Percentiles rank a stretch among this genome's conserved stretches.
These are phyloP conservation scores for Apium graveolens DNA, from an alignment of 129 eudicot genomes.

Conservation along the genomic window DNA sequence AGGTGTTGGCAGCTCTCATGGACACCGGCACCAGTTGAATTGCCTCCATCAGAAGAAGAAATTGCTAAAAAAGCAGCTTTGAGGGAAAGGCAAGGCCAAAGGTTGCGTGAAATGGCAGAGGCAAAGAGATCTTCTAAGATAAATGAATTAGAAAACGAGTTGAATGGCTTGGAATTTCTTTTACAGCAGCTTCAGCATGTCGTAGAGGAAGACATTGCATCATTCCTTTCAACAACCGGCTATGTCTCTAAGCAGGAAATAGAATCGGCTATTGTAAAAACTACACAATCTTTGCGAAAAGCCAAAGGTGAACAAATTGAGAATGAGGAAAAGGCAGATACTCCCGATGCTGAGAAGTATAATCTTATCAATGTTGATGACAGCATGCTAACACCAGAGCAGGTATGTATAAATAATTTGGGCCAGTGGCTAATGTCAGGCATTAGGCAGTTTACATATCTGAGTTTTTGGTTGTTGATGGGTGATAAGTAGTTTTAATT, in stretches of 20 bases:
- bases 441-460: not conserved
- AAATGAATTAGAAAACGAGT: constrained; percentile 80
- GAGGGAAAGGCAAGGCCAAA: constrained; percentile 83
- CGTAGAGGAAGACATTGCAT: constrained; percentile 42
- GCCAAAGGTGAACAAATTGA: constrained; percentile 83
- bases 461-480: not conserved
- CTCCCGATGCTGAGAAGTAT: constrained; percentile 55
- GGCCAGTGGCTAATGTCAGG: not conserved
- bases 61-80: constrained; percentile 86
- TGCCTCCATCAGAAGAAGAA: constrained; percentile 87
- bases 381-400: constrained; percentile 79
- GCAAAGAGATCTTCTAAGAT: constrained; percentile 77
- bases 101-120: constrained; percentile 96
- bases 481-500: not conserved
- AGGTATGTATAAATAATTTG: constrained; percentile 35
- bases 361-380: constrained; percentile 73
- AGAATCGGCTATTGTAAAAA: constrained; percentile 58
- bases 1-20: constrained; percentile 93
- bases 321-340: constrained; percentile 61
- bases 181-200: constrained; percentile 59
- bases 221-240: constrained; percentile 61
- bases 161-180: constrained; percentile 74
- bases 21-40: constrained; percentile 81
- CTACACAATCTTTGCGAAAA: constrained; percentile 69
- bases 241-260: constrained; percentile 73